Evolutionary conservation across 23 red algal species (phyloP).

Genomic region (Gracilaria domingensis): DNA sequence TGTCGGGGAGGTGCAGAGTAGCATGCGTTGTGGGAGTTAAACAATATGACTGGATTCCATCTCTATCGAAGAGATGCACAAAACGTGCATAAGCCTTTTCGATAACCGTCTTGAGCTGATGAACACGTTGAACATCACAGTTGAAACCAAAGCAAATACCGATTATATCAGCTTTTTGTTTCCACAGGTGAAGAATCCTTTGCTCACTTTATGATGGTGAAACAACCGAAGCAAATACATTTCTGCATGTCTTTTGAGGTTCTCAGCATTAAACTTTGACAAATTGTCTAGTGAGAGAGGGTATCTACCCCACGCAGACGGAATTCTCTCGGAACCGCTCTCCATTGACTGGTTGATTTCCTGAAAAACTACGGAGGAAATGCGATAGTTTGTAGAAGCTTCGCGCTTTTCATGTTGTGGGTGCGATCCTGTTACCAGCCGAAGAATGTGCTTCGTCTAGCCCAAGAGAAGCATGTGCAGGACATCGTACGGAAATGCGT

Average conservation of each 20-base stretch:
- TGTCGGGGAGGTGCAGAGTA: neutral
- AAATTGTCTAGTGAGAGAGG: neutral
- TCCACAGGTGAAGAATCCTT: neutral
- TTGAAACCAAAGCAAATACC: neutral
- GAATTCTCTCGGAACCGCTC: no score
- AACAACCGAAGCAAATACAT: neutral
- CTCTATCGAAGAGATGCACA: neutral
- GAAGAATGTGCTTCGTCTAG: neutral
- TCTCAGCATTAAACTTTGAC: neutral
- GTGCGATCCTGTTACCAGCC: neutral
- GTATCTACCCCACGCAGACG: neutral
- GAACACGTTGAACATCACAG: neutral
- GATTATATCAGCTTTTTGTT: neutral
- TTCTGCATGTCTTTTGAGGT: constrained; percentile 6
- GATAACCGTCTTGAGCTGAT: neutral
- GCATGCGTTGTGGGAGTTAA: neutral
- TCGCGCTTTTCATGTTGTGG: neutral
- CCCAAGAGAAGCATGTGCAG: neutral
- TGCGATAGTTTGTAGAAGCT: neutral
- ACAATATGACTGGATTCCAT: neutral
- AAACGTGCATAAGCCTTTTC: neutral
- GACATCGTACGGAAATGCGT: no score
- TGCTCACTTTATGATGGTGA: neutral
- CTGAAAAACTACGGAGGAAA: neutral
- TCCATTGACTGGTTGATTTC: no score